Conservation (phyloP, 2,329 filamentous ascomycete genomes). For the Fusarium compactum region DNA sequence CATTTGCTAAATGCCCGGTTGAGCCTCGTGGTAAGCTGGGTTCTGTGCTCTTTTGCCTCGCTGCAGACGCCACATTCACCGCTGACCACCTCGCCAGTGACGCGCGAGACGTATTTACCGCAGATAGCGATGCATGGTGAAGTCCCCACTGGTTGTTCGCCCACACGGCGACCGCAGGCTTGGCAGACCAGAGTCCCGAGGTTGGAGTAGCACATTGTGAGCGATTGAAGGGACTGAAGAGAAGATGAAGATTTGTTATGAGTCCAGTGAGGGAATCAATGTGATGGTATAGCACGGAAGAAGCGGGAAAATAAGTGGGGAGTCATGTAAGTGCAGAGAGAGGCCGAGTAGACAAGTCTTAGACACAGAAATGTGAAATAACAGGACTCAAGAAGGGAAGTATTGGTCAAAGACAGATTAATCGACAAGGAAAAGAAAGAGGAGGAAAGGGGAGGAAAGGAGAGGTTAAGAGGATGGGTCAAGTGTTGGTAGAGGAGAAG, state of each 20-base stretch:
- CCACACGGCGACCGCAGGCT: conserved; percentile 41
- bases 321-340: conserved; percentile 26
- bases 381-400: conserved; percentile 4
- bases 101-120: conserved; percentile 47
- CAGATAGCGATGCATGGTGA: conserved; percentile 43
- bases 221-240: background rate
- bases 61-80: conserved; percentile 46
- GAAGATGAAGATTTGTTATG: background rate
- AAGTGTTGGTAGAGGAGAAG: conserved; percentile 21
- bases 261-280: background rate
- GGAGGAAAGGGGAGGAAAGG: background rate
- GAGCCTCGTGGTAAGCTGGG: conserved; percentile 36
- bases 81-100: conserved; percentile 40
- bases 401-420: conserved; percentile 7
- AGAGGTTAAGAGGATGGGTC: conserved; percentile 1
- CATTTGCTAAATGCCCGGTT: conserved; percentile 44
- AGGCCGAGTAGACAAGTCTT: conserved; percentile 13
- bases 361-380: conserved; percentile 20
- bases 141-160: conserved; percentile 42
- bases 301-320: conserved; percentile 20
- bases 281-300: conserved; percentile 11
- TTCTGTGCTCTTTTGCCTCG: conserved; percentile 40
- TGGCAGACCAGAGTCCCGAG: conserved; percentile 43
- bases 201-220: conserved; percentile 43
- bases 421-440: conserved; percentile 4